These are phyloP conservation scores for Echium plantagineum DNA, from an alignment of 257 asterid species.

Conservation along the genomic window DNA sequence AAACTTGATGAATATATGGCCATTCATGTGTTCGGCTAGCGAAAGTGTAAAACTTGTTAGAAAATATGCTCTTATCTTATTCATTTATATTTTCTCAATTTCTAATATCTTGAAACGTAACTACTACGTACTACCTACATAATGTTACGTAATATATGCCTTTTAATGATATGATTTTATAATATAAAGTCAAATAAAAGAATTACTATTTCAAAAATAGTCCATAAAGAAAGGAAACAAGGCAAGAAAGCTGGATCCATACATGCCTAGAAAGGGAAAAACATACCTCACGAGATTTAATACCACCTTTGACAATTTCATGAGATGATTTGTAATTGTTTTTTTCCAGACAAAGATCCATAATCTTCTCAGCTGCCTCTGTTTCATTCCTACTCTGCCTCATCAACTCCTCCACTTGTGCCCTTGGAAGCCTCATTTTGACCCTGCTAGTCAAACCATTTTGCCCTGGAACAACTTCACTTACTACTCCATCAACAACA, in stretches of 20 bases:
- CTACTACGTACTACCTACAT: no score
- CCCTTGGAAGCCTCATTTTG: constrained; percentile 59
- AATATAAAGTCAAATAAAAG: no score
- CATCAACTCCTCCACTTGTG: constrained; percentile 72
- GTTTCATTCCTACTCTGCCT: constrained; percentile 47
- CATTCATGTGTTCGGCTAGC: no score
- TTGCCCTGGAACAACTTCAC: neutral
- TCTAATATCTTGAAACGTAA: no score
- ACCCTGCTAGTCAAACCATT: constrained; percentile 38
- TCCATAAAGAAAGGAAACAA: no score
- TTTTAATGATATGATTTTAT: no score
- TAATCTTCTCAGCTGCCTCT: constrained; percentile 61
- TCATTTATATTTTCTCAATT: no score
- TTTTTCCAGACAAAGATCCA: constrained; percentile 34
- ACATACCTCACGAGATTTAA: constrained; percentile 57
- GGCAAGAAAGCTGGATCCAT: constrained; percentile 21
- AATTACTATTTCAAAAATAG: no score
- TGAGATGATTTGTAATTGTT: constrained; percentile 1
- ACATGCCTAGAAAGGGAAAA: neutral
- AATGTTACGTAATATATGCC: no score
- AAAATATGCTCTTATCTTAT: no score
- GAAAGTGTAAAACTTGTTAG: no score
- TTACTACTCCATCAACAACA: constrained; percentile 6
- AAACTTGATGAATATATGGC: no score
- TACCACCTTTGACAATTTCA: constrained; percentile 19